Conservation (phyloP, 106 monocot species). For the Dioscorea zingiberensis region DNA sequence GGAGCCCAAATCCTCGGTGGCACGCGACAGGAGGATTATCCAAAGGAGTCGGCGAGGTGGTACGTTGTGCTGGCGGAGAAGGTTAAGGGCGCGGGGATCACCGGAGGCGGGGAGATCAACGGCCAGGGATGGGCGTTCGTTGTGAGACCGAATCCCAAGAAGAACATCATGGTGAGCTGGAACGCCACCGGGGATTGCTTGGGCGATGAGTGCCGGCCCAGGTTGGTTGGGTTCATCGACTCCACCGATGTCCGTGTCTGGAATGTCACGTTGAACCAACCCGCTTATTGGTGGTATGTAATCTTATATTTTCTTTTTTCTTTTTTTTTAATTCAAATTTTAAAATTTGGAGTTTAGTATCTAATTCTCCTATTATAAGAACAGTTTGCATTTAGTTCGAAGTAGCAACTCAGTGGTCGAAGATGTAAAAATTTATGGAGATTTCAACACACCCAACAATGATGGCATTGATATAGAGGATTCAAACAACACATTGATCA, state of each 20-base stretch:
- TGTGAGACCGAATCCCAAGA: conserved; percentile 38
- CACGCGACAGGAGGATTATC: conserved; percentile 65
- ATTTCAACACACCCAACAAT: conserved; percentile 91
- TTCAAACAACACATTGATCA: conserved; percentile 90
- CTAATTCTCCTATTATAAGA: too few species aligned
- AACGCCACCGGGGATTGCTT: conserved; percentile 67
- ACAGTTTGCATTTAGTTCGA: conserved; percentile 88
- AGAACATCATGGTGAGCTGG: conserved; percentile 99
- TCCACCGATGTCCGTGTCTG: conserved; percentile 48
- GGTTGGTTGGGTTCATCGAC: conserved; percentile 76
- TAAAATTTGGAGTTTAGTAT: too few species aligned
- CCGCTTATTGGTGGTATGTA: conserved; percentile 93
- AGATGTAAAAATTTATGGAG: conserved; percentile 71
- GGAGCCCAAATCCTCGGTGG: conserved; percentile 79
- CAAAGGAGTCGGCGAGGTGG: conserved; percentile 50
- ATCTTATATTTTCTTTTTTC: not conserved
- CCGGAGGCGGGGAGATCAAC: conserved; percentile 80
- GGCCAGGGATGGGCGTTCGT: conserved; percentile 78
- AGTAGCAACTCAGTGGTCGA: conserved; percentile 40
- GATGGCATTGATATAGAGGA: conserved; percentile 95
- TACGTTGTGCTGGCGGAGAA: conserved; percentile 94
- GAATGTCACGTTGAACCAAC: conserved; percentile 61
- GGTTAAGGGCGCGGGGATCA: conserved; percentile 58
- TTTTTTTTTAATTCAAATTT: not conserved
- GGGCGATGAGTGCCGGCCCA: conserved; percentile 92